Percentiles rank a stretch among this genome's conserved stretches.
These are phyloP conservation scores for Amanita rimosa DNA, from an alignment of 768 basidiomycete genomes.

Conservation along the genomic window DNA sequence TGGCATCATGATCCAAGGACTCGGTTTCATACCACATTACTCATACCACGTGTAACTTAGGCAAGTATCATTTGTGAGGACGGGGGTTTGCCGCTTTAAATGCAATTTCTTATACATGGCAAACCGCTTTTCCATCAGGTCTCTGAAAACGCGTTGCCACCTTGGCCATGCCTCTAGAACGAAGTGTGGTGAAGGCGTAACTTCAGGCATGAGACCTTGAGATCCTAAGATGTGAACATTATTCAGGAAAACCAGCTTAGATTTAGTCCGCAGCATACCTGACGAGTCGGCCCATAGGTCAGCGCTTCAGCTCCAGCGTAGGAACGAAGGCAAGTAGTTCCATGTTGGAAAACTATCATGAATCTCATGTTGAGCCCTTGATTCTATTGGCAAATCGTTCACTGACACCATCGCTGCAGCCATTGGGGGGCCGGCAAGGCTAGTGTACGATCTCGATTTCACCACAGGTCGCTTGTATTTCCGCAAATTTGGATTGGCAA, in stretches of 20 bases:
- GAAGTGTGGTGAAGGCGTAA: too few species aligned
- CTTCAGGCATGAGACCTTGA: too few species aligned
- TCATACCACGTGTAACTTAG: neutral
- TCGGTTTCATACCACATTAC: neutral
- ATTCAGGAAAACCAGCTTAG: neutral
- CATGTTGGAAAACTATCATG: neutral
- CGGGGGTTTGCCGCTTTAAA: neutral
- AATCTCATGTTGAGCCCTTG: neutral
- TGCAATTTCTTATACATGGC: neutral
- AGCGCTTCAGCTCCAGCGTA: neutral
- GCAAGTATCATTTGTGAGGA: neutral
- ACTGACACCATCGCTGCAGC: neutral
- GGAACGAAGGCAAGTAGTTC: neutral
- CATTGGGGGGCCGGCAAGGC: neutral
- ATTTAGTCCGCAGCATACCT: neutral
- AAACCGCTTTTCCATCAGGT: neutral
- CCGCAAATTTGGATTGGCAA: neutral
- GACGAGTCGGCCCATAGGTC: neutral
- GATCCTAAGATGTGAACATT: neutral
- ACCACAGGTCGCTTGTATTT: neutral
- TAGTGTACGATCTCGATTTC: neutral
- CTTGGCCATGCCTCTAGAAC: too few species aligned
- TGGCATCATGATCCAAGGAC: constrained; percentile 12
- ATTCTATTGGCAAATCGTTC: neutral
- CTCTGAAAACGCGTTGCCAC: too few species aligned